These are phyloP conservation scores for Macrolepiota fuliginosa DNA, from an alignment of 768 basidiomycete species.

Conservation along the genomic window DNA sequence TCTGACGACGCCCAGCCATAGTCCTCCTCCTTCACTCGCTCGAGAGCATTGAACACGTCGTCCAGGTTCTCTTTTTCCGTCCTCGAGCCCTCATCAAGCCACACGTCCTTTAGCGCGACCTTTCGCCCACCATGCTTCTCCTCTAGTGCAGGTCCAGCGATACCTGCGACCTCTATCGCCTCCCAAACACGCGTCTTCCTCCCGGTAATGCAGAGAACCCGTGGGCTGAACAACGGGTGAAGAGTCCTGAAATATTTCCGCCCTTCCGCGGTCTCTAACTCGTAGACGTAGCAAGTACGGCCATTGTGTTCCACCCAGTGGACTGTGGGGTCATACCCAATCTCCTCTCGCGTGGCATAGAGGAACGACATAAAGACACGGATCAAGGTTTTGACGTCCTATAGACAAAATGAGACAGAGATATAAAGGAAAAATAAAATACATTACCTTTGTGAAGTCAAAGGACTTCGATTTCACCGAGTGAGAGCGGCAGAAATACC, in stretches of 20 bases:
- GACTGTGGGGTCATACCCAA: constrained; percentile 9
- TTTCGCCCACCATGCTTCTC: neutral
- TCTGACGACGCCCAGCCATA: neutral
- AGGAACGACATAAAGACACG: constrained; percentile 2
- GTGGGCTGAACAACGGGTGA: neutral
- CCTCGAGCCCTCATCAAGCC: constrained; percentile 12
- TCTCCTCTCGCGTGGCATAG: neutral
- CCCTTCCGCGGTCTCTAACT: neutral
- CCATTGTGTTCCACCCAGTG: neutral
- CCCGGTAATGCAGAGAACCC: too few relatives aligned
- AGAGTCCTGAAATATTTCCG: neutral
- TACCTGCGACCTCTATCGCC: constrained; percentile 5
- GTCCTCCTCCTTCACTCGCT: neutral
- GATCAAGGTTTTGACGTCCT: constrained; percentile 7
- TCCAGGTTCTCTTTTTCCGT: constrained; percentile 17
- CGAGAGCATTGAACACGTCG: constrained; percentile 4
- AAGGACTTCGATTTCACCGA: neutral
- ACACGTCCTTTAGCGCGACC: constrained; percentile 19
- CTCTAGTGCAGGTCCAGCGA: neutral
- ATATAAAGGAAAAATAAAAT: neutral
- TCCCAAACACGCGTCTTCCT: constrained; percentile 15
- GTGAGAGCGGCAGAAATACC: constrained; percentile 10
- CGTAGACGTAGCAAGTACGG: neutral
- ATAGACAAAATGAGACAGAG: neutral
- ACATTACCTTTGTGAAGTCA: neutral